Percentiles rank a stretch among this genome's conserved stretches.
These are phyloP conservation scores for Smittium culicis DNA, from an alignment of 371 early-diverging fungal species.

Conservation along the genomic window DNA sequence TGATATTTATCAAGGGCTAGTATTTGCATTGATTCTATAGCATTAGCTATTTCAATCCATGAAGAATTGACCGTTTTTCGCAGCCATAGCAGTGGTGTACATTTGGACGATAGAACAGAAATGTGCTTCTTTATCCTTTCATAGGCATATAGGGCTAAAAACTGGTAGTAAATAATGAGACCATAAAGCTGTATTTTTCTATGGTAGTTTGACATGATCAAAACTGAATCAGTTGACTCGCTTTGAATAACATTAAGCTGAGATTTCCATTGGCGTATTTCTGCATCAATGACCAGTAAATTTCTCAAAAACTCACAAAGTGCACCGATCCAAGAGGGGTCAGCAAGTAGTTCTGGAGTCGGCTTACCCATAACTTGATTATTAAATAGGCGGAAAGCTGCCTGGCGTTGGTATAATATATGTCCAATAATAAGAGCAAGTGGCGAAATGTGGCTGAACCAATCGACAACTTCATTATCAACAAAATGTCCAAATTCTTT, in stretches of 20 bases:
- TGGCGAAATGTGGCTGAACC: conserved; percentile 30
- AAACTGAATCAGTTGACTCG: conserved; percentile 17
- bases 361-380: conserved; percentile 24
- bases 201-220: conserved; percentile 20
- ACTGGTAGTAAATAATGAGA: conserved; percentile 29
- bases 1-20: conserved; percentile 19
- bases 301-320: conserved; percentile 25
- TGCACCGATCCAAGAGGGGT: conserved; percentile 24
- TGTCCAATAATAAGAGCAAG: conserved; percentile 32
- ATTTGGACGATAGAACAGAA: conserved; percentile 21
- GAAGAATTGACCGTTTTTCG: conserved; percentile 28
- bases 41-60: conserved; percentile 27
- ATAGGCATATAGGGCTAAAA: conserved; percentile 28
- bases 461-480: conserved; percentile 30
- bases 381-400: conserved; percentile 27
- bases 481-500: conserved; percentile 27
- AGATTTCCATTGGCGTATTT: conserved; percentile 31
- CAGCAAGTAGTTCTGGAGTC: conserved; percentile 20
- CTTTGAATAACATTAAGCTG: conserved; percentile 15
- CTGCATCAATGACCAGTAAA: conserved; percentile 31
- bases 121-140: conserved; percentile 27
- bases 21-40: conserved; percentile 25
- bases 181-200: conserved; percentile 30
- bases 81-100: conserved; percentile 31
- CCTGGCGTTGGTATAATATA: conserved; percentile 26